Evolutionary conservation across 257 asterid species (phyloP), one percentile per base, ranked within the genome.

Genomic region (Agastache rugosa): DNA sequence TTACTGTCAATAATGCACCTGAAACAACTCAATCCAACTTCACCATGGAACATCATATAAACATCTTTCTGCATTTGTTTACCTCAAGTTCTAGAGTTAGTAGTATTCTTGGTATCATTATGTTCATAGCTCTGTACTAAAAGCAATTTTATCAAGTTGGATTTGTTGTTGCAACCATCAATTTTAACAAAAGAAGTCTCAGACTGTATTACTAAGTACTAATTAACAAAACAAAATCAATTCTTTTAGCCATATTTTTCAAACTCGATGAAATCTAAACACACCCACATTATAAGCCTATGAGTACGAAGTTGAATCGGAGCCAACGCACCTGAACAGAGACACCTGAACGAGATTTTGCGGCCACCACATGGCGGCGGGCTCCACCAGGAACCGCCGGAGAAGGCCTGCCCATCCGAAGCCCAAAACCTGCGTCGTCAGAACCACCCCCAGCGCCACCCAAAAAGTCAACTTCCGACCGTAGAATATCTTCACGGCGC

Each of bases 321-420:
- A 55, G 12, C 9, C 6, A 16, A 17, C 29, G 27, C 69, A 90
- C 98, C 98, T 91, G 87, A 93, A 93, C 8, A 93, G 83, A 39
- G 98, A 93, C 7, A 93, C 97, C 79, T 93, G 98, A 50, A 93
- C 97, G 4, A 93, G 96, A 76, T 93, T 93, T 47, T 90, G 92
- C 14, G 98, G 97, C 98, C 98, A 93, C 98, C 98, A 93, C 98
- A 93, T 91, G n/a, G 89, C 85, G 2, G 94, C 97, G 29, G 97
- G 98, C 82, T 93, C 97, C 34, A 93, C 98, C 86, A 93, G 69
- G 79, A 82, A 90, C 77, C 88, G 81, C 60, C 98, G 87, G 75
- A 88, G 88, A 6, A 93, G 84, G 20, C 98, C 98, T 1, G 98
- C 98, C 97, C 97, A 91, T 17, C 95, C 96, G 71, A 90, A 90